Conservation (phyloP, 495 filamentous ascomycete species). For the Annulohypoxylon maeteangense region DNA sequence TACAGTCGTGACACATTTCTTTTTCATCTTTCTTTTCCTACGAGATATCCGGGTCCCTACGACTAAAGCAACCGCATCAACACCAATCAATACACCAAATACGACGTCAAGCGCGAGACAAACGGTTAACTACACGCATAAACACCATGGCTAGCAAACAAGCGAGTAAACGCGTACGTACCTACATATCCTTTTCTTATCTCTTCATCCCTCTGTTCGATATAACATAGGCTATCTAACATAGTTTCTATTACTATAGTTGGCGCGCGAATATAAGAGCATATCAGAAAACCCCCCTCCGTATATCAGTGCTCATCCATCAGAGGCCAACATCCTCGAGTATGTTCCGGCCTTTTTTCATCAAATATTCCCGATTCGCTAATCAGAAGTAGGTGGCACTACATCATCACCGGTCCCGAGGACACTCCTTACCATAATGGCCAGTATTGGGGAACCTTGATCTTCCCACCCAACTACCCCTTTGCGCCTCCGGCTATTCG, state of each 20-base stretch:
- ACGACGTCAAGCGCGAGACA: neutral
- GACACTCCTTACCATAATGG: slow-evolving; percentile 92
- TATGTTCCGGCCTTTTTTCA: slow-evolving; percentile 50
- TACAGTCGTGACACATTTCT: slow-evolving; percentile 62
- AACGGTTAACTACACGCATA: slow-evolving; percentile 60
- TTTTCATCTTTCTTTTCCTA: slow-evolving; percentile 59
- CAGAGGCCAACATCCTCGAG: slow-evolving; percentile 95
- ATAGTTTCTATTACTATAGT: slow-evolving; percentile 57
- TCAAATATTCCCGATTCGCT: neutral
- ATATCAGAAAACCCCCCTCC: slow-evolving; percentile 93
- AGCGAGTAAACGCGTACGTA: slow-evolving; percentile 82
- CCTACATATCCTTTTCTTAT: slow-evolving; percentile 5
- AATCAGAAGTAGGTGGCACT: slow-evolving; percentile 82
- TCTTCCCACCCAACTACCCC: slow-evolving; percentile 95
- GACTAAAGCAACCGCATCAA: neutral
- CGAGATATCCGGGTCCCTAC: slow-evolving; percentile 54
- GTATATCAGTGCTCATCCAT: slow-evolving; percentile 93
- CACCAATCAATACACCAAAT: no score
- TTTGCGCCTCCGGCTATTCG: slow-evolving; percentile 97
- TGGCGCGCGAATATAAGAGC: slow-evolving; percentile 92
- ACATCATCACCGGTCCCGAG: slow-evolving; percentile 95
- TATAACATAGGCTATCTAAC: slow-evolving; percentile 2
- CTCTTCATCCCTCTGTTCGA: neutral
- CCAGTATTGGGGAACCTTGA: slow-evolving; percentile 97
- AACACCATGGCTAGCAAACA: slow-evolving; percentile 85